Evolutionary conservation across 1,284 basidiomycete species (phyloP).

Genomic region (Malassezia slooffiae): DNA sequence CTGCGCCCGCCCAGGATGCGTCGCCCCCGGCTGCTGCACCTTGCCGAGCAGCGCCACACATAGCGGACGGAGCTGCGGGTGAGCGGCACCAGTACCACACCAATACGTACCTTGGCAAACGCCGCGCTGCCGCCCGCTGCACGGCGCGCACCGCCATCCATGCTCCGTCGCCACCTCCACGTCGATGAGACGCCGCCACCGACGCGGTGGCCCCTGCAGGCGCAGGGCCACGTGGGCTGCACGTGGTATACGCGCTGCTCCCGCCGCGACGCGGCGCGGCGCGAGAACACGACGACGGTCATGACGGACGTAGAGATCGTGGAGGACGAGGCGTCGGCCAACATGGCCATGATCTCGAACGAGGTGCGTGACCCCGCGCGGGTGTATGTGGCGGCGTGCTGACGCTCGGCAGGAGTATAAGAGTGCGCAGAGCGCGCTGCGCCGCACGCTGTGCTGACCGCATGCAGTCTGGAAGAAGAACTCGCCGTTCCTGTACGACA

Average conservation of each 20-base stretch:
- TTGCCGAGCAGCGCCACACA: constrained; percentile 2
- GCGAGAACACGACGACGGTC: neutral
- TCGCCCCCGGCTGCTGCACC: neutral
- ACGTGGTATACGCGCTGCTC: constrained; percentile 10
- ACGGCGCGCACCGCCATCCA: neutral
- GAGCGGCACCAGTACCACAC: neutral
- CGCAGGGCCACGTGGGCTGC: constrained; percentile 10
- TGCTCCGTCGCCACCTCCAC: neutral
- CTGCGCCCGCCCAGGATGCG: neutral
- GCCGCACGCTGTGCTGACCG: neutral
- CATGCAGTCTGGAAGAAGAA: constrained; percentile 44
- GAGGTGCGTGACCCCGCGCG: constrained; percentile 25
- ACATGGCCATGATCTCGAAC: constrained; percentile 37
- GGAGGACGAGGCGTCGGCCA: constrained; percentile 34
- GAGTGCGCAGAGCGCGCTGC: constrained; percentile 13
- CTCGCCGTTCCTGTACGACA: constrained; percentile 74
- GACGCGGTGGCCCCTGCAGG: neutral
- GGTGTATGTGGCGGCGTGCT: neutral
- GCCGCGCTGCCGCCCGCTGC: neutral
- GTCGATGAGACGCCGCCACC: neutral
- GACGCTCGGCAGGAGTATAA: constrained; percentile 29
- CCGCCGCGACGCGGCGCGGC: constrained; percentile 1
- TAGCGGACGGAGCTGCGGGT: neutral
- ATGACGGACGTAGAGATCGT: constrained; percentile 30
- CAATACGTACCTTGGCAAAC: constrained; percentile 1